Conservation (phyloP, 2,329 filamentous ascomycete genomes). For the Botryotinia calthae region DNA sequence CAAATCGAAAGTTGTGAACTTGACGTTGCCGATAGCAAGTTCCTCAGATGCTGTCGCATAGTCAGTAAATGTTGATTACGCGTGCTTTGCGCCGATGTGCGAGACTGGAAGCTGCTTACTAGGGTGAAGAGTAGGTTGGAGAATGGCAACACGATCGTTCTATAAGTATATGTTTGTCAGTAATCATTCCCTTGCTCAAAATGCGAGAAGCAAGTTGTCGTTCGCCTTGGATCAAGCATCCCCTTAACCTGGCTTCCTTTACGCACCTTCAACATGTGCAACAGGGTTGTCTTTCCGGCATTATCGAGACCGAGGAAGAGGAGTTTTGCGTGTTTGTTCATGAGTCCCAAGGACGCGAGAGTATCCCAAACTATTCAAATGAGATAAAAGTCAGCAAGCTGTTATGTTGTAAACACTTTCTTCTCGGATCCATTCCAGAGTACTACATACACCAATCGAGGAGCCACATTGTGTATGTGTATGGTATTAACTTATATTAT, state of each 20-base stretch:
- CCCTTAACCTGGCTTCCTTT: not conserved
- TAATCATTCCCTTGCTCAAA: slow-evolving; percentile 14
- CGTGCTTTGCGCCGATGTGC: slow-evolving; percentile 19
- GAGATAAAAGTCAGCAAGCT: slow-evolving; percentile 36
- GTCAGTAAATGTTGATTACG: slow-evolving; percentile 32
- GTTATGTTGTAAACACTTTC: slow-evolving; percentile 22
- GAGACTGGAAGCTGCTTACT: slow-evolving; percentile 51
- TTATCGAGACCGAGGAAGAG: slow-evolving; percentile 92
- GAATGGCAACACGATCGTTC: slow-evolving; percentile 90
- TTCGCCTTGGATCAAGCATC: slow-evolving; percentile 1
- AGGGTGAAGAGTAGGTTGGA: slow-evolving; percentile 87
- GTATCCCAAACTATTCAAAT: slow-evolving; percentile 73
- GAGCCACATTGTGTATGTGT: slow-evolving; percentile 70
- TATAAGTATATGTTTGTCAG: slow-evolving; percentile 40
- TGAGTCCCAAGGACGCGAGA: slow-evolving; percentile 78
- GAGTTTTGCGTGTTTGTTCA: slow-evolving; percentile 96
- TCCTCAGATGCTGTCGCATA: slow-evolving; percentile 72
- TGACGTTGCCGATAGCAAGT: slow-evolving; percentile 86
- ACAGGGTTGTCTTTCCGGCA: slow-evolving; percentile 87
- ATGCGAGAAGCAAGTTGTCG: slow-evolving; percentile 12
- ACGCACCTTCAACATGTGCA: slow-evolving; percentile 91
- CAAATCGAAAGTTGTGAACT: slow-evolving; percentile 92
- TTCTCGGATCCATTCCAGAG: slow-evolving; percentile 4
- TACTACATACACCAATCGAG: slow-evolving; percentile 83
- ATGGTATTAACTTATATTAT: slow-evolving; percentile 12